Percentiles rank a stretch among this genome's conserved stretches.
Conservation (phyloP, 495 filamentous ascomycete genomes). For the Baudoinia panamericana region DNA sequence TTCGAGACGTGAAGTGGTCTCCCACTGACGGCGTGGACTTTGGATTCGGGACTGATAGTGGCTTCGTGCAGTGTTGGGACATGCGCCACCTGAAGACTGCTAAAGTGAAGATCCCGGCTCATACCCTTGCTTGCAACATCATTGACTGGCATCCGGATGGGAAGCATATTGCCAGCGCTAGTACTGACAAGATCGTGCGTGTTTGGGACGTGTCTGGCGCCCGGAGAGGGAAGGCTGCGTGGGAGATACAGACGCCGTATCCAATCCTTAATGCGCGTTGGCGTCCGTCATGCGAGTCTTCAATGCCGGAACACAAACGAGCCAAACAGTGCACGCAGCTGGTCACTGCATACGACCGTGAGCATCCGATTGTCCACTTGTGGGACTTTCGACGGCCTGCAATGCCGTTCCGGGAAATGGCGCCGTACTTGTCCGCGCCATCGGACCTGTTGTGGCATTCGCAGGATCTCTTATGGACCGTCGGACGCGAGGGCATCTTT, state of each 20-base stretch:
- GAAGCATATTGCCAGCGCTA: conserved; percentile 72
- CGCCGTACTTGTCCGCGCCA: conserved; percentile 55
- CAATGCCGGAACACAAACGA: conserved; percentile 49
- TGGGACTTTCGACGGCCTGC: conserved; percentile 86
- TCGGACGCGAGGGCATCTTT: conserved; percentile 69
- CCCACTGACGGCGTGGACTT: conserved; percentile 73
- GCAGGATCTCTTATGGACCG: conserved; percentile 83
- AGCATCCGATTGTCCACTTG: conserved; percentile 61
- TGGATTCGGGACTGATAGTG: conserved; percentile 80
- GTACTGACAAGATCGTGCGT: conserved; percentile 68
- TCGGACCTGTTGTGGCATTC: conserved; percentile 81
- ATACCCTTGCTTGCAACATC: conserved; percentile 63
- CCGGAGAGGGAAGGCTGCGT: conserved; percentile 64
- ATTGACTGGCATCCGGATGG: conserved; percentile 97
- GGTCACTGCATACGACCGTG: conserved; percentile 52
- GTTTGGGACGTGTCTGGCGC: conserved; percentile 86
- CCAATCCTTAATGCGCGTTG: conserved; percentile 68
- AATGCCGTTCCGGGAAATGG: conserved; percentile 76
- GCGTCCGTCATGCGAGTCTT: conserved; percentile 68
- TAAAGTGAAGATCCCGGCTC: conserved; percentile 66
- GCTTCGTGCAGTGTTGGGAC: conserved; percentile 62
- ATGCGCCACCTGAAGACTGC: conserved; percentile 45
- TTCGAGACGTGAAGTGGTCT: conserved; percentile 82
- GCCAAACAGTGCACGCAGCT: conserved; percentile 55
- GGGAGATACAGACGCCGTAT: conserved; percentile 47